A percentile compares a stretch with the other conserved stretches of the same genome.
These are phyloP conservation scores for Pyrus pyrifolia DNA, from an alignment of 306 rosid genomes.

Conservation along the genomic window DNA sequence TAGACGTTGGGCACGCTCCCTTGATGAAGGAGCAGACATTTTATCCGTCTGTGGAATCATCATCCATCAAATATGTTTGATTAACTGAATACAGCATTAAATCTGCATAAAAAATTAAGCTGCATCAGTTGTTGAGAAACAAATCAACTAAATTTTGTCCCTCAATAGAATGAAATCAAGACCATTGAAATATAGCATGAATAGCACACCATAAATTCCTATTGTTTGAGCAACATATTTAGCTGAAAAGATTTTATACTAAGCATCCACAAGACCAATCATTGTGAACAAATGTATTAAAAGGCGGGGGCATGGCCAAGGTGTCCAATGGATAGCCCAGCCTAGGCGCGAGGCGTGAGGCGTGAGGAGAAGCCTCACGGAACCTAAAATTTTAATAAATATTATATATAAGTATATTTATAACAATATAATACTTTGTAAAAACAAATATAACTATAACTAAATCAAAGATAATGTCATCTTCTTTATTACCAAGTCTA, in stretches of 20 bases:
- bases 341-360: no score
- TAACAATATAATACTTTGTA: no score
- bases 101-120: slow-evolving; percentile 22
- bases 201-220: background rate
- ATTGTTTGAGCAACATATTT: background rate
- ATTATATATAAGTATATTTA: no score
- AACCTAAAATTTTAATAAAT: no score
- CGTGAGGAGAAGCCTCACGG: no score
- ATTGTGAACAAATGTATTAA: background rate
- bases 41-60: slow-evolving; percentile 67
- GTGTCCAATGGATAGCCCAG: no score
- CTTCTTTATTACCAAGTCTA: no score
- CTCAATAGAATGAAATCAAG: background rate
- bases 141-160: background rate
- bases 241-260: background rate
- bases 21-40: slow-evolving; percentile 72
- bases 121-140: background rate
- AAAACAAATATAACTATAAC: no score
- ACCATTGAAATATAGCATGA: background rate
- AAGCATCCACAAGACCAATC: background rate
- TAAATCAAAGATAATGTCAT: no score
- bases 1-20: slow-evolving; percentile 85
- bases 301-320: no score
- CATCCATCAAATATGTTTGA: slow-evolving; percentile 45
- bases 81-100: slow-evolving; percentile 17